A percentile compares a stretch with the other conserved stretches of the same genome.
Evolutionary conservation across 148 eudicot species (phyloP).

Genomic region (Vaccinium macrocarpon): DNA sequence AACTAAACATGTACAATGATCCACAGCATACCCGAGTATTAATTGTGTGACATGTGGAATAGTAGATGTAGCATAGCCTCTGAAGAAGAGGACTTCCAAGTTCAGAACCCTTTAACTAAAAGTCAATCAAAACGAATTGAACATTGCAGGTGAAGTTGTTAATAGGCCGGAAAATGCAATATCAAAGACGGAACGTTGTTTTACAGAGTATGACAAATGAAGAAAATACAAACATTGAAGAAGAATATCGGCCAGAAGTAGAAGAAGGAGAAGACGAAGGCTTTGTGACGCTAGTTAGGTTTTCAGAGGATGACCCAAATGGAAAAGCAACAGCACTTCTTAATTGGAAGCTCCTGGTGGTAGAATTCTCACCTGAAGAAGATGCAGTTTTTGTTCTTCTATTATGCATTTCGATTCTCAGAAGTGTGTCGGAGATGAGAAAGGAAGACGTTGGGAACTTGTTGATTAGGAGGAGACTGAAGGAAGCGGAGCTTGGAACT

Average conservation of each 20-base stretch:
- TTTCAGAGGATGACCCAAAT: conserved; percentile 66
- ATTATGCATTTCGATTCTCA: conserved; percentile 55
- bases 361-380: conserved; percentile 82
- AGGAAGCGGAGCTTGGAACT: conserved; percentile 55
- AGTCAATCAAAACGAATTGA: not conserved
- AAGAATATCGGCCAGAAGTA: conserved; percentile 11
- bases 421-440: conserved; percentile 65
- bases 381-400: conserved; percentile 74
- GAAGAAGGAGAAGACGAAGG: conserved; percentile 50
- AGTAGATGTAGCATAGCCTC: not conserved
- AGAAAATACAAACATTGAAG: conserved; percentile 12
- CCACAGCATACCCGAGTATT: not conserved
- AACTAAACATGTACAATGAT: not conserved
- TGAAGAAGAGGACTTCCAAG: not conserved
- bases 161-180: conserved; percentile 74
- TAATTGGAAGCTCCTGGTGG: conserved; percentile 74
- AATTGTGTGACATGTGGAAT: not conserved
- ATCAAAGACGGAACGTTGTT: conserved; percentile 28
- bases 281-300: conserved; percentile 69
- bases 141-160: conserved; percentile 58
- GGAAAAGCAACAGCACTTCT: conserved; percentile 92
- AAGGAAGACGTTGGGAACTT: conserved; percentile 73
- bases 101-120: not conserved
- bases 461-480: conserved; percentile 61
- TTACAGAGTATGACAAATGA: conserved; percentile 10